Conservation (phyloP, 495 filamentous ascomycete species). For the Penicillium paxilli region DNA sequence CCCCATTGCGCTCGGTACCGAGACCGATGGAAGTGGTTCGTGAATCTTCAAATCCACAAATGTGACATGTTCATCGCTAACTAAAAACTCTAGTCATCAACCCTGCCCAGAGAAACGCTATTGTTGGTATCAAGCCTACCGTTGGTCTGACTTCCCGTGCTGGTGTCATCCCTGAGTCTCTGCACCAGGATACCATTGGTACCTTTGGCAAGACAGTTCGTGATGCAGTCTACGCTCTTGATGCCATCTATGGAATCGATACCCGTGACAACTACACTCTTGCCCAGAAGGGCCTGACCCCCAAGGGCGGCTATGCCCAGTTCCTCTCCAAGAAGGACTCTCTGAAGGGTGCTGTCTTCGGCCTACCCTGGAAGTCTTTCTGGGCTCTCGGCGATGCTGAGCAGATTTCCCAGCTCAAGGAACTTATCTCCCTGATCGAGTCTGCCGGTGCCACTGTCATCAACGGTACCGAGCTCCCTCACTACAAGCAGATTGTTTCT, state of each 20-base stretch:
- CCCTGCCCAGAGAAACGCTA: conserved; percentile 64
- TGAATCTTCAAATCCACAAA: conserved; percentile 6
- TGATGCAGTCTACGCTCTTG: conserved; percentile 65
- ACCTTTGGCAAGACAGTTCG: conserved; percentile 63
- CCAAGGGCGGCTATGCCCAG: conserved; percentile 53
- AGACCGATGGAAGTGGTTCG: conserved; percentile 68
- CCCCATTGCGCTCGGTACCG: conserved; percentile 67
- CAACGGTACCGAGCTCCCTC: conserved; percentile 67
- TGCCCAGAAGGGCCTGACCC: conserved; percentile 54
- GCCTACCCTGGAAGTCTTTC: conserved; percentile 68
- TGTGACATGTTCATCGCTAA: conserved; percentile 1
- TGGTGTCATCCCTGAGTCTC: conserved; percentile 64
- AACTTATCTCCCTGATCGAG: conserved; percentile 54
- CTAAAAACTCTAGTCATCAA: conserved; percentile 53
- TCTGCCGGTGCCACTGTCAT: conserved; percentile 65
- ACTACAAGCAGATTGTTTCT: conserved; percentile 58
- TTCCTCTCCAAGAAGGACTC: conserved; percentile 53
- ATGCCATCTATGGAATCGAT: conserved; percentile 66
- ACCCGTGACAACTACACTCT: conserved; percentile 58
- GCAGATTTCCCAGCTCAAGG: conserved; percentile 52
- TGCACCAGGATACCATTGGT: conserved; percentile 68
- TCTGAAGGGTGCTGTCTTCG: conserved; percentile 63
- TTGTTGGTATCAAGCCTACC: conserved; percentile 70
- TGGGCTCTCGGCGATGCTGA: conserved; percentile 58
- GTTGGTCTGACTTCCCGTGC: conserved; percentile 53